Evolutionary conservation across 495 filamentous ascomycete species (phyloP).

Genomic region (Sabuloglossum arenarium): DNA sequence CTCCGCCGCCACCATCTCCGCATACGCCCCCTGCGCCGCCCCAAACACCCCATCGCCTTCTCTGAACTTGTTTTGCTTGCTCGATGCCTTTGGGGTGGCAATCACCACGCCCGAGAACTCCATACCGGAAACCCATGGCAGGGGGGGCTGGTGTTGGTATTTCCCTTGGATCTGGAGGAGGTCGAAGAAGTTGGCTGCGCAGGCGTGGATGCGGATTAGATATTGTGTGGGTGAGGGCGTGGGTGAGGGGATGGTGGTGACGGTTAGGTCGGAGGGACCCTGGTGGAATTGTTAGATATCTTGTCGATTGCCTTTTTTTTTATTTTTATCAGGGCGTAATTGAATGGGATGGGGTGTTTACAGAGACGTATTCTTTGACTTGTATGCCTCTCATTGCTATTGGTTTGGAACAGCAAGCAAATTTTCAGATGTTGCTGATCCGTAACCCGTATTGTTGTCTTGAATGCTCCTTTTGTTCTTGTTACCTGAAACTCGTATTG

Average conservation of each 20-base stretch:
- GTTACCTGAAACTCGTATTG: too few species aligned
- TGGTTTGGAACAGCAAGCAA: too few species aligned
- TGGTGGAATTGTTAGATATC: conserved; percentile 14
- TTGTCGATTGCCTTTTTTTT: not conserved
- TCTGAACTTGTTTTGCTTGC: conserved; percentile 31
- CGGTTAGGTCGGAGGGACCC: conserved; percentile 60
- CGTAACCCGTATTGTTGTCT: too few species aligned
- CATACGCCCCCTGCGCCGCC: conserved; percentile 68
- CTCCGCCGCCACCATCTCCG: conserved; percentile 44
- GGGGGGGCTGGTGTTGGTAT: conserved; percentile 43
- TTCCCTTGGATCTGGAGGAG: conserved; percentile 73
- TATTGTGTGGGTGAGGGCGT: conserved; percentile 51
- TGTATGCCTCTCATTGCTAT: conserved; percentile 84
- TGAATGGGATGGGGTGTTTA: conserved; percentile 12
- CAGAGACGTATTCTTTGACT: conserved; percentile 65
- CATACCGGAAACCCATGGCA: conserved; percentile 74
- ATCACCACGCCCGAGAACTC: conserved; percentile 72
- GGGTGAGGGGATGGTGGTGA: conserved; percentile 53
- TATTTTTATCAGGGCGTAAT: not conserved
- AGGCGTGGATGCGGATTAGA: conserved; percentile 70
- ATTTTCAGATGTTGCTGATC: too few species aligned
- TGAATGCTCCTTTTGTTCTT: too few species aligned
- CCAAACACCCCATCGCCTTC: conserved; percentile 75
- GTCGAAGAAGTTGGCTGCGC: conserved; percentile 91
- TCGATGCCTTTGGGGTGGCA: conserved; percentile 21